A percentile compares a stretch with the other conserved stretches of the same genome.
Evolutionary conservation across 306 rosid species (phyloP).

Genomic region (Acmispon strigosus): DNA sequence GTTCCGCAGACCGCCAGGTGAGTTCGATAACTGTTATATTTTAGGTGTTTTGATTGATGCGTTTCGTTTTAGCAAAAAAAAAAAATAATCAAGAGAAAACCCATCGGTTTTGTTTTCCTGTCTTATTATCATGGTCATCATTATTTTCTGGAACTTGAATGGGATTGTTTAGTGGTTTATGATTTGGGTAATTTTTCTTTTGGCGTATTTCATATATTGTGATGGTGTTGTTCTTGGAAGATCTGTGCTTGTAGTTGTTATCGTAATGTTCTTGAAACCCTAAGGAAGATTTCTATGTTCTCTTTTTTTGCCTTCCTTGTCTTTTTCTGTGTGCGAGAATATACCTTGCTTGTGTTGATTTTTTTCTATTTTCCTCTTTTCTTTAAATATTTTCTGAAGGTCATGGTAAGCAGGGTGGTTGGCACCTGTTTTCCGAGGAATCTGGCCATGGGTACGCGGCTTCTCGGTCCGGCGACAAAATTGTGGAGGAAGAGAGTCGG

Average conservation of each 20-base stretch:
- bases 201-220: background rate
- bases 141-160: background rate
- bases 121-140: no score
- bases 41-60: background rate
- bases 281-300: background rate
- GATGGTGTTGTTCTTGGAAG: slow-evolving; percentile 26
- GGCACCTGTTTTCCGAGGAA: slow-evolving; percentile 81
- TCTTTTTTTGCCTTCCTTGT: background rate
- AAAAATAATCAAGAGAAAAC: background rate
- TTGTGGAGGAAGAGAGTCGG: slow-evolving; percentile 61
- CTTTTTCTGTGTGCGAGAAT: slow-evolving; percentile 6
- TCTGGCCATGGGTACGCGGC: slow-evolving; percentile 66
- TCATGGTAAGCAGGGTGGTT: slow-evolving; percentile 92
- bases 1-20: slow-evolving; percentile 76
- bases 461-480: slow-evolving; percentile 71
- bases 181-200: background rate
- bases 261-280: background rate
- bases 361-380: slow-evolving; percentile 18
- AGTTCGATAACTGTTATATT: slow-evolving; percentile 21
- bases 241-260: slow-evolving; percentile 20
- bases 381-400: slow-evolving; percentile 62
- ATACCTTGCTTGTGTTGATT: slow-evolving; percentile 46
- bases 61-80: background rate
- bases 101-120: background rate
- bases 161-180: background rate